Evolutionary conservation across 768 basidiomycete genomes (phyloP), one percentile per base, ranked within the genome.

Genomic region (Hortiboletus flavorubellus): DNA sequence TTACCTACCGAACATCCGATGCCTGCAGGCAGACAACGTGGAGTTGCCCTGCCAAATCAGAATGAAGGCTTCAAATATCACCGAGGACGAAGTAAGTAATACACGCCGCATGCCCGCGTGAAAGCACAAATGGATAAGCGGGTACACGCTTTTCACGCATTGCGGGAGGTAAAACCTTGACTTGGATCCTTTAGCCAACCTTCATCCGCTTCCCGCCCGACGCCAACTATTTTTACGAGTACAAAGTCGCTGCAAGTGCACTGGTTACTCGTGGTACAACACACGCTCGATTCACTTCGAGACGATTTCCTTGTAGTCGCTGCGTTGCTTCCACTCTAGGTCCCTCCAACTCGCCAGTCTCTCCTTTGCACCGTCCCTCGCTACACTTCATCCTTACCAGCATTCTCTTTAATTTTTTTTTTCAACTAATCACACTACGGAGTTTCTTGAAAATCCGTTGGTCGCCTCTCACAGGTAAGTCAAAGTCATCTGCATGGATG

Each of bases 1-100:
- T 66, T 26, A 26, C 26, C 26, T 26, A 61, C 62, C 59, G 51
- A 75, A 76, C 76, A 72, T 68, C 65, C 59, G 64, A 67, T 80
- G 84, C 86, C 85, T 86, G 84, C 83, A 87, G 86, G 86, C 86
- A 84, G 73, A 76, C 78, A 86, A 85, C 86, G 85, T 87, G 80
- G 72, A 72, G 70, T 75, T 71, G 72, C 75, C 60, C 53, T 70
- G 54, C 69, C 71, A 65, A 70, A 82, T 83, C 80, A 79, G 81
- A 85, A 56, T 51, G 38, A 61, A 75, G 72, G 73, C 64, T 67
- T 72, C 73, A 75, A 77, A 75, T 76, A 60, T 66, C 58, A 55
- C 69, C 70, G 66, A 63, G 58, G 61, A 66, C 64, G 48, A 63
- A 64, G 59, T 65, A 58, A 59, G 64, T 68, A 71, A 68, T 70